These are phyloP conservation scores for Chaetoceros muelleri DNA, from an alignment of 108 stramenopile species.

Conservation along the genomic window DNA sequence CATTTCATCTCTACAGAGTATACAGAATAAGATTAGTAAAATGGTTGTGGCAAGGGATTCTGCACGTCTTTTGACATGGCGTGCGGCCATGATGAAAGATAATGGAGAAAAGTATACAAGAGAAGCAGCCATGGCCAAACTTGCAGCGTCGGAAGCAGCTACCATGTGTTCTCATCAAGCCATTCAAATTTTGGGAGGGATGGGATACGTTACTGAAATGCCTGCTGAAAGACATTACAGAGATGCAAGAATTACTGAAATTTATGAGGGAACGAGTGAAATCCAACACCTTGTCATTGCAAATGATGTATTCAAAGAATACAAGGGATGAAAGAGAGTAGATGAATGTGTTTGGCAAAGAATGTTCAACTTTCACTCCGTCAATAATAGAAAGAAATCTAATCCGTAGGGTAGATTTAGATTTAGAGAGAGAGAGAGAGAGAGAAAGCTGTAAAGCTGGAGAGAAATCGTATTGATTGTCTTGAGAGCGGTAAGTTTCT, in stretches of 20 bases:
- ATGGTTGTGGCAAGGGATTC: constrained; percentile 83
- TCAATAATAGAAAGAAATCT: too few relatives aligned
- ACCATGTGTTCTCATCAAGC: constrained; percentile 94
- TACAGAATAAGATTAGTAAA: constrained; percentile 84
- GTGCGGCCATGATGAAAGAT: constrained; percentile 90
- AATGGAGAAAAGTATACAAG: constrained; percentile 66
- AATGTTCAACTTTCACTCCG: too few relatives aligned
- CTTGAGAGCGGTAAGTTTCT: too few relatives aligned
- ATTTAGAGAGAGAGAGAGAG: too few relatives aligned
- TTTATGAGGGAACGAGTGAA: constrained; percentile 95
- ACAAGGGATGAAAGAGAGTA: constrained; percentile 25
- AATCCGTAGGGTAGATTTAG: too few relatives aligned
- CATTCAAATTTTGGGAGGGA: constrained; percentile 91
- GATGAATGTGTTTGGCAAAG: too few relatives aligned
- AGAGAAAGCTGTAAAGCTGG: too few relatives aligned
- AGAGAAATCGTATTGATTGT: too few relatives aligned
- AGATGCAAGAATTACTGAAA: constrained; percentile 97
- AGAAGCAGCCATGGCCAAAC: constrained; percentile 96
- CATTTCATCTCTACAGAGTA: constrained; percentile 85
- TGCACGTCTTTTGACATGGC: constrained; percentile 92
- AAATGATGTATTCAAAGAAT: constrained; percentile 88
- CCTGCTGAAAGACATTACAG: constrained; percentile 95
- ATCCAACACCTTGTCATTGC: constrained; percentile 95
- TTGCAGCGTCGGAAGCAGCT: constrained; percentile 89
- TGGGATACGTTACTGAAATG: constrained; percentile 97